Percentiles rank a stretch among this genome's conserved stretches.
These are phyloP conservation scores for Tulasnella sp. DNA, from an alignment of 768 basidiomycete species.

Conservation along the genomic window DNA sequence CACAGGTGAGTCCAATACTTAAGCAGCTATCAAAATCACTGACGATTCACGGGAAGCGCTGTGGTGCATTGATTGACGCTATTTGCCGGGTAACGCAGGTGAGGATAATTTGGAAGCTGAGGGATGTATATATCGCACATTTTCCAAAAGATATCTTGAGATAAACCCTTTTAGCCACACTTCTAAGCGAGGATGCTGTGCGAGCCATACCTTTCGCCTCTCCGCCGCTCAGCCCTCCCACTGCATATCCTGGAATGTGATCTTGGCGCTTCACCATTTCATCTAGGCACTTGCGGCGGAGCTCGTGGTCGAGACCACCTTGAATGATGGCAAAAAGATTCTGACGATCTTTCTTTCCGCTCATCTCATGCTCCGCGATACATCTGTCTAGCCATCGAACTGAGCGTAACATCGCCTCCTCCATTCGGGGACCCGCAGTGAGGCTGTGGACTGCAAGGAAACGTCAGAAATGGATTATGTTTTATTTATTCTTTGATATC, in stretches of 20 bases:
- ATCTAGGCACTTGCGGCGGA: constrained; percentile 66
- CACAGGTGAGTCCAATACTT: background rate
- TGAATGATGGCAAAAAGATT: constrained; percentile 91
- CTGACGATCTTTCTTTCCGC: constrained; percentile 54
- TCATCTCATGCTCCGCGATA: constrained; percentile 59
- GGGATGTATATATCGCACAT: constrained; percentile 42
- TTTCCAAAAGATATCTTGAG: constrained; percentile 68
- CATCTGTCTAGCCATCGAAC: constrained; percentile 87
- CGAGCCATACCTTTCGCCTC: constrained; percentile 67
- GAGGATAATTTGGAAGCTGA: background rate
- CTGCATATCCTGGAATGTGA: constrained; percentile 79
- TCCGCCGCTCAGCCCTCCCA: constrained; percentile 82
- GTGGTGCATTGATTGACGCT: constrained; percentile 74
- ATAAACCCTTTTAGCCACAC: background rate
- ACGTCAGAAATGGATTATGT: background rate
- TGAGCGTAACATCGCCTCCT: constrained; percentile 78
- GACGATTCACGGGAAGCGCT: constrained; percentile 67
- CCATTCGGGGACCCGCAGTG: constrained; percentile 68
- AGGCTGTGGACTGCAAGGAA: constrained; percentile 57
- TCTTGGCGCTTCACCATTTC: constrained; percentile 72
- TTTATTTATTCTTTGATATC: too few species aligned
- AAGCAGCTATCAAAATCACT: constrained; percentile 25
- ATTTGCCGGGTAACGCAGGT: constrained; percentile 13
- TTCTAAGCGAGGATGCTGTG: background rate
- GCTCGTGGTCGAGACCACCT: constrained; percentile 62